phyloP scores from a whole-genome alignment of 2,329 filamentous ascomycete species.

The Diaporthe eres region DNA sequence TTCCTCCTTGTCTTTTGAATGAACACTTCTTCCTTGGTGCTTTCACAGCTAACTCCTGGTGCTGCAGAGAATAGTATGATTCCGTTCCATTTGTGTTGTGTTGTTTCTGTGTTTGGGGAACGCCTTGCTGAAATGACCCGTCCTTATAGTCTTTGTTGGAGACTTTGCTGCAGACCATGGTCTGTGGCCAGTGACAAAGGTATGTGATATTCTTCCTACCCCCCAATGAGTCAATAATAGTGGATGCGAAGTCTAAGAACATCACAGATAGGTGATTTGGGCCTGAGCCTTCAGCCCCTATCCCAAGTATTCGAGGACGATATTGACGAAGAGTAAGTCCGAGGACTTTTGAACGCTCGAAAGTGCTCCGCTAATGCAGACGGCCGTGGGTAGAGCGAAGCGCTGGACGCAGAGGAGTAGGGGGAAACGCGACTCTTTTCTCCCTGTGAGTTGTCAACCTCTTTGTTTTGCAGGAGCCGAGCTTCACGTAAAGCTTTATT shows the following conservation, averaged over 20 bases:
- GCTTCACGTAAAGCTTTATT: too few relatives aligned
- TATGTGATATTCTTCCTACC: background rate
- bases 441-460: background rate
- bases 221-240: too few relatives aligned
- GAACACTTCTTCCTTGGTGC: too few relatives aligned
- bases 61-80: background rate
- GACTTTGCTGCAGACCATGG: slow-evolving; percentile 1
- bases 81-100: background rate
- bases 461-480: background rate
- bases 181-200: slow-evolving; percentile 18
- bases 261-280: slow-evolving; percentile 13
- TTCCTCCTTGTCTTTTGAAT: too few relatives aligned
- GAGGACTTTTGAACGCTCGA: too few relatives aligned
- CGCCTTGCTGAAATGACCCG: too few relatives aligned
- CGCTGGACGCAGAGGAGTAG: background rate
- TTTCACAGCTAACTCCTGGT: too few relatives aligned
- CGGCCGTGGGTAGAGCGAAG: background rate
- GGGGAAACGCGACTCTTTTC: background rate
- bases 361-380: background rate
- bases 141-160: slow-evolving; percentile 12
- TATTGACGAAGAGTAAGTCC: slow-evolving; percentile 10
- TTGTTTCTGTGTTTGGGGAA: background rate
- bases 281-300: background rate
- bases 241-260: background rate
- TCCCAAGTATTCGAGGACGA: background rate